Percentiles rank a stretch among this genome's conserved stretches.
phyloP scores from a whole-genome alignment of 768 basidiomycete species.

The Collybia mongolica region DNA sequence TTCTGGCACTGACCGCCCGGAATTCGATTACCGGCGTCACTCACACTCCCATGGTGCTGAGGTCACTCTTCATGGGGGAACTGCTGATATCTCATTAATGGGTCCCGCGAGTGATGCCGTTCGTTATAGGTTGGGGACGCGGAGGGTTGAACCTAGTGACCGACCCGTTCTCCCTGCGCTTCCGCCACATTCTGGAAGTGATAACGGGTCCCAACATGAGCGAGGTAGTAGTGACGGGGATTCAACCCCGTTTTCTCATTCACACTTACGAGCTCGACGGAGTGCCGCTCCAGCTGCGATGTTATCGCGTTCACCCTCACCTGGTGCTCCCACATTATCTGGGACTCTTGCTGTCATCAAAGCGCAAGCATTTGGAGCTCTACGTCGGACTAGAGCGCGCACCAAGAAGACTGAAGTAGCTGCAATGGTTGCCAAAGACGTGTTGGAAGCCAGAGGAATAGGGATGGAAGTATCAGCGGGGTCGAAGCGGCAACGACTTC shows the following conservation, averaged over 20 bases:
- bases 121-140: conserved; percentile 56
- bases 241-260: conserved; percentile 36
- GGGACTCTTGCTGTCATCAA: conserved; percentile 89
- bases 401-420: conserved; percentile 71
- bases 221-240: conserved; percentile 59
- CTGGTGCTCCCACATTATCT: conserved; percentile 50
- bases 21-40: conserved; percentile 67
- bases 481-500: conserved; percentile 20
- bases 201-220: conserved; percentile 50
- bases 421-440: conserved; percentile 76
- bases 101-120: conserved; percentile 51
- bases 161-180: conserved; percentile 45
- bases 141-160: conserved; percentile 49
- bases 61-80: conserved; percentile 71
- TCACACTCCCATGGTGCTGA: conserved; percentile 53
- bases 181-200: conserved; percentile 48
- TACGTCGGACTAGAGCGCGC: conserved; percentile 75
- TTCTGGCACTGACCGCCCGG: conserved; percentile 53
- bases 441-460: conserved; percentile 79
- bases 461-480: conserved; percentile 29
- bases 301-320: conserved; percentile 47
- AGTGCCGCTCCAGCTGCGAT: conserved; percentile 41
- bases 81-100: conserved; percentile 64
- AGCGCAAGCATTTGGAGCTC: conserved; percentile 84
- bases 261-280: conserved; percentile 49